These are phyloP conservation scores for Daldinia loculata DNA, from an alignment of 495 filamentous ascomycete species.

Conservation along the genomic window DNA sequence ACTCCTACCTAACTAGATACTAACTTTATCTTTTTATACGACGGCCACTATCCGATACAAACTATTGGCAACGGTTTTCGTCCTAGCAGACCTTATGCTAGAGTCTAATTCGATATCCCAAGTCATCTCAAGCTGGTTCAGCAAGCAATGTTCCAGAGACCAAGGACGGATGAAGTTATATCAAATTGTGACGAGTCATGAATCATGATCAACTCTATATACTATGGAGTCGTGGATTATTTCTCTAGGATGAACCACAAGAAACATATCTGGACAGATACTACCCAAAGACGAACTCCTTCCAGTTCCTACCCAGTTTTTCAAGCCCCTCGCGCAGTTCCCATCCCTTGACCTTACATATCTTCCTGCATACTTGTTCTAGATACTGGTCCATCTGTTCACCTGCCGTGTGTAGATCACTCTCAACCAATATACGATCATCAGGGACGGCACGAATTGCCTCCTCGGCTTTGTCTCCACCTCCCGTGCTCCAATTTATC, in stretches of 20 bases:
- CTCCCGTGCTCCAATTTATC: constrained; percentile 74
- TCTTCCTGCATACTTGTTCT: constrained; percentile 73
- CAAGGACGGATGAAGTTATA: not conserved
- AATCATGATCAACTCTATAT: not conserved
- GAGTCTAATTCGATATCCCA: too few species aligned
- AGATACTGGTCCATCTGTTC: constrained; percentile 79
- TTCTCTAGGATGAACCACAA: not conserved
- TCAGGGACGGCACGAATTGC: constrained; percentile 80
- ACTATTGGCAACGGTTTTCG: not conserved
- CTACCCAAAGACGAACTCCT: constrained; percentile 73
- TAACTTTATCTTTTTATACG: not conserved
- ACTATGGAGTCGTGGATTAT: not conserved
- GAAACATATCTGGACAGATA: not conserved
- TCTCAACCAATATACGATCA: constrained; percentile 84
- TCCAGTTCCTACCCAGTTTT: constrained; percentile 80
- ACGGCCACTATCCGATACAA: not conserved
- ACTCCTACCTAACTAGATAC: constrained; percentile 7
- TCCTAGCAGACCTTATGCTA: too few species aligned
- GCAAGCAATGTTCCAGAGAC: not conserved
- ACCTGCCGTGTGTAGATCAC: constrained; percentile 88
- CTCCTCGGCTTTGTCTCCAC: constrained; percentile 59
- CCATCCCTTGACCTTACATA: constrained; percentile 86
- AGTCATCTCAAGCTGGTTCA: not conserved
- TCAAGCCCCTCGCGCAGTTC: constrained; percentile 72
- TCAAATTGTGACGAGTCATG: not conserved